phyloP scores from a whole-genome alignment of 2,329 filamentous ascomycete genomes.

The Fusarium concolor region DNA sequence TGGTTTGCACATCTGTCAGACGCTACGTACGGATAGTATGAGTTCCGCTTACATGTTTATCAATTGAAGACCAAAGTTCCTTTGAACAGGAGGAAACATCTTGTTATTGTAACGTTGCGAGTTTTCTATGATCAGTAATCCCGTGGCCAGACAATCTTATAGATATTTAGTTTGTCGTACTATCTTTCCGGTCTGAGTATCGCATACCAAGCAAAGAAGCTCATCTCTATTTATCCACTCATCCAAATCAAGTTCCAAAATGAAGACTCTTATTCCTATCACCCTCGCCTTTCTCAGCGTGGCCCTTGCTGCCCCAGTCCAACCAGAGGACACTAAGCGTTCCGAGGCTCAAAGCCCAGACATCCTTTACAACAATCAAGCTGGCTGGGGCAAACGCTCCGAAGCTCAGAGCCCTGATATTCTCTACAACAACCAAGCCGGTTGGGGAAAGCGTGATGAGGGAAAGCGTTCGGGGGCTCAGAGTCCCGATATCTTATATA shows the following conservation, averaged over 20 bases:
- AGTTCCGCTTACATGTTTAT: no score
- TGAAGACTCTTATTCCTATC: conserved; percentile 3
- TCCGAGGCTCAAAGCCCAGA: conserved; percentile 10
- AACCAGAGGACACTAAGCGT: conserved; percentile 4
- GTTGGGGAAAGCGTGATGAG: no score
- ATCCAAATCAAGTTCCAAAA: neutral
- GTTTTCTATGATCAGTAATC: neutral
- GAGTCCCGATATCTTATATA: no score
- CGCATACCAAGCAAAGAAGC: no score
- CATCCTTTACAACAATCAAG: conserved; percentile 8
- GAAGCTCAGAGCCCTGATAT: neutral
- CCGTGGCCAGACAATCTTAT: neutral
- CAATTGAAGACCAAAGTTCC: no score
- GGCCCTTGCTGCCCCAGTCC: neutral
- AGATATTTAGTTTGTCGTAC: neutral
- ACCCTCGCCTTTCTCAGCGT: neutral
- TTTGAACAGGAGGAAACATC: neutral
- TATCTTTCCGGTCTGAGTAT: no score
- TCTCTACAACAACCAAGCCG: conserved; percentile 8
- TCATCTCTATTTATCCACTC: no score
- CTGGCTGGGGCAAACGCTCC: conserved; percentile 11
- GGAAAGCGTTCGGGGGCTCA: no score
- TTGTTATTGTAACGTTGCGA: conserved; percentile 1
- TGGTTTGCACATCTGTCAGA: no score
- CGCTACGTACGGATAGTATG: no score